Percentiles rank a stretch among this genome's conserved stretches.
phyloP scores from a whole-genome alignment of 306 rosid genomes.

The Begonia loranthoides region DNA sequence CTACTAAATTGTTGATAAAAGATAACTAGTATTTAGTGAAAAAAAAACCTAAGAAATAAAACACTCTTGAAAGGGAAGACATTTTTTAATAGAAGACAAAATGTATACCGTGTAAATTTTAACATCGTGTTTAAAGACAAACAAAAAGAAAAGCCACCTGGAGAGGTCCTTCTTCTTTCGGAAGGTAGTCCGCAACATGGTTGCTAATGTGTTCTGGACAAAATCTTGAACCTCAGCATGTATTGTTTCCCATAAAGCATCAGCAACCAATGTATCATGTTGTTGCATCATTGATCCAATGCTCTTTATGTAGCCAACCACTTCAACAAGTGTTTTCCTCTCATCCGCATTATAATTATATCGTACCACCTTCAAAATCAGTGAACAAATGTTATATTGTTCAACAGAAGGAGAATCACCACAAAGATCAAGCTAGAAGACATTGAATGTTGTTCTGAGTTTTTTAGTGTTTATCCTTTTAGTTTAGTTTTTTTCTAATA shows the following conservation, averaged over 20 bases:
- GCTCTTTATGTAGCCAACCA: conserved; percentile 92
- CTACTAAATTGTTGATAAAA: no score
- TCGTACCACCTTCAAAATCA: conserved; percentile 64
- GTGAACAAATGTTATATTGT: conserved; percentile 6
- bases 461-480: no score
- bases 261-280: conserved; percentile 84
- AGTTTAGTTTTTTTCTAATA: no score
- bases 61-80: no score
- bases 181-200: conserved; percentile 86
- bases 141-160: conserved; percentile 32
- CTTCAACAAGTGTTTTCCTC: conserved; percentile 82
- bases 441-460: not conserved
- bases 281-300: conserved; percentile 94
- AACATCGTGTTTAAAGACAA: no score
- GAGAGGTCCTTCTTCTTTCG: conserved; percentile 96
- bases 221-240: conserved; percentile 99
- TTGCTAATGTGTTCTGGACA: conserved; percentile 90
- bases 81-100: no score
- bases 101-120: no score
- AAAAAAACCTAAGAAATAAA: no score
- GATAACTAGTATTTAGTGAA: no score
- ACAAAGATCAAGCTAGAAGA: conserved; percentile 1
- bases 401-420: conserved; percentile 4
- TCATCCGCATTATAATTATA: conserved; percentile 84
- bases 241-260: conserved; percentile 97